phyloP scores from a whole-genome alignment of 2,329 filamentous ascomycete species.

The Diaporthe caulivora region DNA sequence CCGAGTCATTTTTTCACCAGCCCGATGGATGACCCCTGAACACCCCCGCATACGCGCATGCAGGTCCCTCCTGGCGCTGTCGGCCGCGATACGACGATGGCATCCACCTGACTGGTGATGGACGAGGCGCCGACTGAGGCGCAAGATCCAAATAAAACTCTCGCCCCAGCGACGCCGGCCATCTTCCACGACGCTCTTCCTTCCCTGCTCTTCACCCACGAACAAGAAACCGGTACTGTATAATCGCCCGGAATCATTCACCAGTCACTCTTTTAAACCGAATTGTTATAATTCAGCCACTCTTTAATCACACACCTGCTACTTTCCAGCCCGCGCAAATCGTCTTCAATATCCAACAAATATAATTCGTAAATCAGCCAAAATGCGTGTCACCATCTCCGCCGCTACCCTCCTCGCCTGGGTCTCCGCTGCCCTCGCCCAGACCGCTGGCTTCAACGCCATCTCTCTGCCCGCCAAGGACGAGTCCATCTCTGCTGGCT shows the following conservation, averaged over 20 bases:
- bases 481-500: slow-evolving; percentile 61
- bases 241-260: not conserved
- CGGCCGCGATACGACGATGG: slow-evolving; percentile 7
- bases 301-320: slow-evolving; percentile 33
- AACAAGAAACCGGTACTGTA: slow-evolving; percentile 12
- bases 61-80: not conserved
- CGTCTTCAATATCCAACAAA: slow-evolving; percentile 23
- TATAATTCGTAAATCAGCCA: slow-evolving; percentile 57
- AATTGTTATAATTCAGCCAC: slow-evolving; percentile 24
- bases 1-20: slow-evolving; percentile 22
- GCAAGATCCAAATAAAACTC: slow-evolving; percentile 35
- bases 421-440: slow-evolving; percentile 63
- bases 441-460: slow-evolving; percentile 67
- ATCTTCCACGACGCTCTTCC: not conserved
- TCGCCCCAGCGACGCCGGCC: slow-evolving; percentile 28
- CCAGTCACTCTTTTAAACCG: slow-evolving; percentile 20
- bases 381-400: slow-evolving; percentile 67
- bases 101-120: slow-evolving; percentile 20
- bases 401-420: slow-evolving; percentile 65
- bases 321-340: not conserved
- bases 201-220: slow-evolving; percentile 7
- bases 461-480: slow-evolving; percentile 60
- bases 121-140: slow-evolving; percentile 17
- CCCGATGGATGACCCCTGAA: slow-evolving; percentile 27
- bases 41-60: slow-evolving; percentile 19